phyloP scores from a whole-genome alignment of 768 basidiomycete genomes.

The Pholiota molesta region DNA sequence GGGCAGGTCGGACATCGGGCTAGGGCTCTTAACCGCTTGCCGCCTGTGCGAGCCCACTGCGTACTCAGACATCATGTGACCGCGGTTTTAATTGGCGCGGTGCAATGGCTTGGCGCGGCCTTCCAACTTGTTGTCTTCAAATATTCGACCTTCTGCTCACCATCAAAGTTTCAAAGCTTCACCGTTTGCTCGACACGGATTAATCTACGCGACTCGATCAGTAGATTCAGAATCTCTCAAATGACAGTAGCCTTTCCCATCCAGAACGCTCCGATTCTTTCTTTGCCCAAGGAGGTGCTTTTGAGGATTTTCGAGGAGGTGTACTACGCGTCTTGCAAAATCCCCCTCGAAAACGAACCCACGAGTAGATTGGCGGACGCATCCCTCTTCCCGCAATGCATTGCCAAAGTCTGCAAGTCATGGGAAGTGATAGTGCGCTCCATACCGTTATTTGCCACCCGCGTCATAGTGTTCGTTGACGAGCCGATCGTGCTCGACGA shows the following conservation, averaged over 20 bases:
- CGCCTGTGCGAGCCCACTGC: too few species aligned
- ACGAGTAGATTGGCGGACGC: constrained; percentile 9
- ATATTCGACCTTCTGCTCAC: too few species aligned
- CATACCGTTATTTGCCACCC: constrained; percentile 14
- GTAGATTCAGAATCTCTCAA: background rate
- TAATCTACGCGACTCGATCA: too few species aligned
- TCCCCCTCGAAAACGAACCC: constrained; percentile 8
- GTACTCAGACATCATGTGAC: too few species aligned
- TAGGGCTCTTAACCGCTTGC: too few species aligned
- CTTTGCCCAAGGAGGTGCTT: constrained; percentile 17
- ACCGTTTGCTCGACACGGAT: too few species aligned
- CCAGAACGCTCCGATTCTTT: constrained; percentile 8
- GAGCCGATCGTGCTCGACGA: constrained; percentile 4
- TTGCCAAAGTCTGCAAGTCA: constrained; percentile 14
- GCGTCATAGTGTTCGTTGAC: constrained; percentile 16
- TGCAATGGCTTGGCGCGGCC: too few species aligned
- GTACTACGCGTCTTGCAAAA: constrained; percentile 12
- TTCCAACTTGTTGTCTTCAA: too few species aligned
- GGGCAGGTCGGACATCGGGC: too few species aligned
- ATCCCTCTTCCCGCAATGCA: constrained; percentile 14
- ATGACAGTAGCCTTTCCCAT: background rate
- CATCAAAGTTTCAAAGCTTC: too few species aligned
- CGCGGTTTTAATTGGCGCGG: too few species aligned
- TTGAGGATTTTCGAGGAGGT: constrained; percentile 16
- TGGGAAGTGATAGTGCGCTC: constrained; percentile 15